phyloP scores from a whole-genome alignment of 78 protist genomes.

The Bodo saltans region DNA sequence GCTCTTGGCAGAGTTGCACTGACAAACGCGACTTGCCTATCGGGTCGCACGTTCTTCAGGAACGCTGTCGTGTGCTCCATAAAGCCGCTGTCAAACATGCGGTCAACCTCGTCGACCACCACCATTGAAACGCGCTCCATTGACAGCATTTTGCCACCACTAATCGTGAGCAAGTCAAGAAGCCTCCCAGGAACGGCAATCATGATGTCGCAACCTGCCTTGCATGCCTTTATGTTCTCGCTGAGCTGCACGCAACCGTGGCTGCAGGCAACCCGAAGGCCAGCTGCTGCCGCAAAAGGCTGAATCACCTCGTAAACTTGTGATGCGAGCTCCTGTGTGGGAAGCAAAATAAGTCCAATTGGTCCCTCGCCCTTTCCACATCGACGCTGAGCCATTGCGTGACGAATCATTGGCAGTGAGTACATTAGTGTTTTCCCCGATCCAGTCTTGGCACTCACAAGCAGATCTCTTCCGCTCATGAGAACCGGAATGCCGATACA shows the following conservation, averaged over 20 bases:
- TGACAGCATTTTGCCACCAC: background rate
- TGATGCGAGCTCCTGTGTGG: constrained; percentile 32
- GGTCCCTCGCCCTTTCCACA: constrained; percentile 88
- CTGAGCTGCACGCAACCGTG: constrained; percentile 21
- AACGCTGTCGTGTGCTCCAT: constrained; percentile 72
- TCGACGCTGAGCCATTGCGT: constrained; percentile 80
- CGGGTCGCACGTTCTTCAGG: constrained; percentile 52
- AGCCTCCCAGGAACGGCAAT: constrained; percentile 26
- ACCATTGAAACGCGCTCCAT: background rate
- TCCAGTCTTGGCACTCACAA: constrained; percentile 85
- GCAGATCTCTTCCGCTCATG: constrained; percentile 88
- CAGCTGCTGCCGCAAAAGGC: background rate
- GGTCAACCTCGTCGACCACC: constrained; percentile 89
- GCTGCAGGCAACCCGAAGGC: background rate
- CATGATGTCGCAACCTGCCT: background rate
- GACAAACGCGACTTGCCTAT: constrained; percentile 95
- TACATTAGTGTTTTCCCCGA: constrained; percentile 94
- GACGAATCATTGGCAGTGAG: constrained; percentile 91
- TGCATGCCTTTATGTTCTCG: constrained; percentile 17
- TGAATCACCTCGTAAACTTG: background rate
- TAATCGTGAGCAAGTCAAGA: constrained; percentile 6
- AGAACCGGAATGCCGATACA: constrained; percentile 80
- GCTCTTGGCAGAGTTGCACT: constrained; percentile 98
- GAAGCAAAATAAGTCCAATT: constrained; percentile 58
- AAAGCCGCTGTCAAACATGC: constrained; percentile 94